Evolutionary conservation across 768 basidiomycete genomes (phyloP).

Genomic region (Strobilomyces dryophilus): DNA sequence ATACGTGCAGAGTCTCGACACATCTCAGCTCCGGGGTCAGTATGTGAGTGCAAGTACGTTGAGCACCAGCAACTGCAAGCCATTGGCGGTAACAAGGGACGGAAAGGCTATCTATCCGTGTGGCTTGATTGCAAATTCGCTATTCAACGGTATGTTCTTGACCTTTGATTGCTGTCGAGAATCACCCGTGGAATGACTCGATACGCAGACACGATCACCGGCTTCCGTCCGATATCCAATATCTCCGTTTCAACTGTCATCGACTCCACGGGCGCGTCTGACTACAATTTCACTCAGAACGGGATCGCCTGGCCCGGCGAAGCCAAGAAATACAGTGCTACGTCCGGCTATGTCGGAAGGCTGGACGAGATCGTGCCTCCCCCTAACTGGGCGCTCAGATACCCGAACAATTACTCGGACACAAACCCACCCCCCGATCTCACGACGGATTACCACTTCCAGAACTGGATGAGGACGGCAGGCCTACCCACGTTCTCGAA

Average conservation of each 20-base stretch:
- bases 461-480: constrained; percentile 99
- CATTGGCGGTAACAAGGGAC: constrained; percentile 53
- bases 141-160: constrained; percentile 78
- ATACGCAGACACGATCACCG: constrained; percentile 72
- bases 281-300: constrained; percentile 69
- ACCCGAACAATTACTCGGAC: constrained; percentile 68
- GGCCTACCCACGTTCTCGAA: constrained; percentile 97
- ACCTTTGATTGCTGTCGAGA: not conserved
- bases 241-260: constrained; percentile 4
- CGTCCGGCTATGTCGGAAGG: constrained; percentile 47
- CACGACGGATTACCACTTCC: constrained; percentile 82
- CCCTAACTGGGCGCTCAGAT: constrained; percentile 82
- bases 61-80: constrained; percentile 82
- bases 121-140: constrained; percentile 93
- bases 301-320: constrained; percentile 98
- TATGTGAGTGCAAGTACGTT: constrained; percentile 45
- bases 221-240: constrained; percentile 42
- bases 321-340: constrained; percentile 77
- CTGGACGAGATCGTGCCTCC: constrained; percentile 79
- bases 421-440: constrained; percentile 70
- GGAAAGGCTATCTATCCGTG: constrained; percentile 83
- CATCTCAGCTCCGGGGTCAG: constrained; percentile 81
- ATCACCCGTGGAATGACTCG: not conserved
- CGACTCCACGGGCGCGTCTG: constrained; percentile 37
- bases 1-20: constrained; percentile 89